These are phyloP conservation scores for Lactifluus rugatus DNA, from an alignment of 768 basidiomycete species.

Conservation along the genomic window DNA sequence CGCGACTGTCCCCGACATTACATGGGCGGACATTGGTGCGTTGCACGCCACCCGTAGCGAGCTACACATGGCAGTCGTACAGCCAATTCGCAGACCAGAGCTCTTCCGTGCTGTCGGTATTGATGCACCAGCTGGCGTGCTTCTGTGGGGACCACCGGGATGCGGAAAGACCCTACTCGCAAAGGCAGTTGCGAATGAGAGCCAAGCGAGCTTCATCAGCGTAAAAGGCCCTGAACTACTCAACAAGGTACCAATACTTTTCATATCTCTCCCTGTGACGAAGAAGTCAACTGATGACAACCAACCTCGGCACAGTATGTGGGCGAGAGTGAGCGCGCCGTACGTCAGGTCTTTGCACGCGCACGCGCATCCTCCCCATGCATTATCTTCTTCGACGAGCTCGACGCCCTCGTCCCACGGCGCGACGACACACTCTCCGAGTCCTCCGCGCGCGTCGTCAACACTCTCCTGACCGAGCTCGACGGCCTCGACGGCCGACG, in stretches of 20 bases:
- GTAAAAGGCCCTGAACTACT: slow-evolving; percentile 95
- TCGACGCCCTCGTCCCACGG: slow-evolving; percentile 85
- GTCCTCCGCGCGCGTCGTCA: slow-evolving; percentile 86
- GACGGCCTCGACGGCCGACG: slow-evolving; percentile 85
- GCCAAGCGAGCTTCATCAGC: slow-evolving; percentile 91
- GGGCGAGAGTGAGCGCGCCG: slow-evolving; percentile 92
- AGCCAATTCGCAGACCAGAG: slow-evolving; percentile 85
- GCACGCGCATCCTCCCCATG: slow-evolving; percentile 92
- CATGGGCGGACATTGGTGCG: slow-evolving; percentile 92
- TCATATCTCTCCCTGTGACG: not conserved
- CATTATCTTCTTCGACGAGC: slow-evolving; percentile 91
- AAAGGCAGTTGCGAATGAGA: slow-evolving; percentile 96
- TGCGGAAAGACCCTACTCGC: slow-evolving; percentile 98
- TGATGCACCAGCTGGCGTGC: slow-evolving; percentile 82
- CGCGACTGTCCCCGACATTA: slow-evolving; percentile 90
- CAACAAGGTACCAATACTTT: slow-evolving; percentile 64
- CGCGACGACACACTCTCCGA: slow-evolving; percentile 84
- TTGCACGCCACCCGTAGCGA: slow-evolving; percentile 81
- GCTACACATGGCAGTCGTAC: slow-evolving; percentile 95
- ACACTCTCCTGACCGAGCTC: slow-evolving; percentile 88
- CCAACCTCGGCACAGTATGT: slow-evolving; percentile 57
- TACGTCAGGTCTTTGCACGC: slow-evolving; percentile 88
- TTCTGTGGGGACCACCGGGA: slow-evolving; percentile 98
- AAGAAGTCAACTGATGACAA: not conserved
- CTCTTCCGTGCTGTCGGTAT: slow-evolving; percentile 86